Conservation (phyloP, 768 basidiomycete genomes). For the Arthromyces matolae region DNA sequence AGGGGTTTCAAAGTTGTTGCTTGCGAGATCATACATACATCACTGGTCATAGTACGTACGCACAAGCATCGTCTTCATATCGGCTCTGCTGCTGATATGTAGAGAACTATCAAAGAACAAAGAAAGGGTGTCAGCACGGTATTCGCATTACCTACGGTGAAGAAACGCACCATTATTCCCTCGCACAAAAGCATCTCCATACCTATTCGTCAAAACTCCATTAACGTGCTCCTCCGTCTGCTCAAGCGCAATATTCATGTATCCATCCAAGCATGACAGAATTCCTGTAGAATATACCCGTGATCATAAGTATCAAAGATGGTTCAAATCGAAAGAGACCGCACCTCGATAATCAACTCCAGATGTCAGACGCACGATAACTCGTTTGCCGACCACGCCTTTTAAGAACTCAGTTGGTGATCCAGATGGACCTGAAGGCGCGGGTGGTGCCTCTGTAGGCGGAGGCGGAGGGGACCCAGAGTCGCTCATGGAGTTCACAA, state of each 20-base stretch:
- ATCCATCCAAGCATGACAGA: constrained; percentile 93
- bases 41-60: background rate
- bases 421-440: constrained; percentile 51
- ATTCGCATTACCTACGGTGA: background rate
- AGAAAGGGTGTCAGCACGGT: constrained; percentile 2
- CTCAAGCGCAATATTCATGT: constrained; percentile 99
- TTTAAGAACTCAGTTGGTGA: constrained; percentile 93
- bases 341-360: constrained; percentile 92
- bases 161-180: constrained; percentile 77
- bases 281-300: too few relatives aligned
- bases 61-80: constrained; percentile 30
- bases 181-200: constrained; percentile 93
- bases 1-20: too few relatives aligned
- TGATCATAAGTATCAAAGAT: too few relatives aligned
- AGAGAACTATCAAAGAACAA: too few relatives aligned
- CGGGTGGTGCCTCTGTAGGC: constrained; percentile 45
- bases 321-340: constrained; percentile 14
- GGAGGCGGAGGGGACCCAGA: constrained; percentile 29
- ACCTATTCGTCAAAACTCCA: constrained; percentile 80
- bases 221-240: constrained; percentile 96
- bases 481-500: constrained; percentile 7
- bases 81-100: constrained; percentile 70
- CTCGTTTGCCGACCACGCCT: constrained; percentile 93
- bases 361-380: constrained; percentile 86
- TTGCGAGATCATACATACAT: background rate